Evolutionary conservation across 129 eudicot genomes (phyloP).

Genomic region (Silybum marianum): DNA sequence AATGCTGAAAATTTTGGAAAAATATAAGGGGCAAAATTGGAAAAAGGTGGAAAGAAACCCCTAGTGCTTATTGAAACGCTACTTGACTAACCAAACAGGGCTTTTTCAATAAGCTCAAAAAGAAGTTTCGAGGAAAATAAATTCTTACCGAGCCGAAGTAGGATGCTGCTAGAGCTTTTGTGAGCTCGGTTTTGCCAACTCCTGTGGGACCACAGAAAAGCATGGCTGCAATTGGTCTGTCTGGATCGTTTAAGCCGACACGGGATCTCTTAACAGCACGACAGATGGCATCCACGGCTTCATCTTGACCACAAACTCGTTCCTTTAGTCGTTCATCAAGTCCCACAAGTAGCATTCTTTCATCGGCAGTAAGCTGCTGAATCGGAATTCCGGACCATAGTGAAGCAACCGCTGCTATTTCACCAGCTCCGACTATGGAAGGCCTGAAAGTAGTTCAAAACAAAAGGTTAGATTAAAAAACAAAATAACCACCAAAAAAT

Average conservation of each 20-base stretch:
- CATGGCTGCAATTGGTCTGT: slow-evolving; percentile 89
- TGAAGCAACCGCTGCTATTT: slow-evolving; percentile 87
- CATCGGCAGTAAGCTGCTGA: slow-evolving; percentile 74
- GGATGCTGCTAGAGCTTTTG: slow-evolving; percentile 83
- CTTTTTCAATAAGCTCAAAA: neutral
- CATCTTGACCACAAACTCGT: slow-evolving; percentile 93
- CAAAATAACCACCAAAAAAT: neutral
- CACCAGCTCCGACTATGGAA: slow-evolving; percentile 70
- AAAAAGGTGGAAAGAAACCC: neutral
- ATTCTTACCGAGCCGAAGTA: slow-evolving; percentile 87
- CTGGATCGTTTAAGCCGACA: slow-evolving; percentile 82
- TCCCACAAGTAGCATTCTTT: slow-evolving; percentile 70
- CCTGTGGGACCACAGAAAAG: slow-evolving; percentile 99
- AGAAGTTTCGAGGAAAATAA: neutral
- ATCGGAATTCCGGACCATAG: slow-evolving; percentile 89
- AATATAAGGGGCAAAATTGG: neutral
- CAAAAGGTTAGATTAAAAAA: neutral
- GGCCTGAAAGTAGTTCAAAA: slow-evolving; percentile 38
- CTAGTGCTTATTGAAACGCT: neutral
- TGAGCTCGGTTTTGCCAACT: slow-evolving; percentile 94
- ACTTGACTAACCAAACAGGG: neutral
- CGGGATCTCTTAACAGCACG: slow-evolving; percentile 94
- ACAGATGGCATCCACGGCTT: slow-evolving; percentile 82
- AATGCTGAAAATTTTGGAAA: neutral
- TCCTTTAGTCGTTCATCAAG: slow-evolving; percentile 70